Evolutionary conservation across 371 early-diverging fungal genomes (phyloP), one percentile per base, ranked within the genome.

Genomic region (Saksenaea oblongispora): DNA sequence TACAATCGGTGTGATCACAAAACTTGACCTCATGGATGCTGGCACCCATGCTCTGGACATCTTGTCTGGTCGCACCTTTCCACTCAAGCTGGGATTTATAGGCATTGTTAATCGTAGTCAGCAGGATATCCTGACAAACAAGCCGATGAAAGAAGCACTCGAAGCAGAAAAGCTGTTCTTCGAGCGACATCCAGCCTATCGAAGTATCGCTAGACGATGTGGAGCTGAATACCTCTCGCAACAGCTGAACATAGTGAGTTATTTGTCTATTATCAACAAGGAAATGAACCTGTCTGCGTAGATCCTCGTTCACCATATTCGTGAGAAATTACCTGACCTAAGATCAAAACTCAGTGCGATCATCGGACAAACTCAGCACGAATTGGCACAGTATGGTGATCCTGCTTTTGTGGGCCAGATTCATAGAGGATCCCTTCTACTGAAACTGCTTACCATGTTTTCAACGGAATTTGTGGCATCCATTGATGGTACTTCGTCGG

Each of bases 11-110:
- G 95, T 97, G 4, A 72, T 97, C 54, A 95, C 96, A 41, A 97
- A 97, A 75, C 78, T 96, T 54, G 97, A 97, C 80, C 73, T 97
- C 62, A 95, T 97, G 96, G 97, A 97, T 73, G 87, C 87, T 34
- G 96, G 95, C 34, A 95, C 95, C 27, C 91, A 95, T 76, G 92
- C 94, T 28, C 72, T 93, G 56, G 93, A 95, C 63, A 86, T 95
- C 17, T 82, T 97, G 44, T 86, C 91, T 31, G 93, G 93, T 22
- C 85, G 90, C 51, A 84, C 89, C 0, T 89, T 90, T 37, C 91
- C 89, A 11, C 74, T 95, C 39, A 91, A 89, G 53, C 79, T 96
- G 26, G 97, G 97, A 10, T 97, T 92, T 76, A 87, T 95, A 63
- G 95, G 94, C 54, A 89, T 94, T 3, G 90, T 96, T 28, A 94